These are phyloP conservation scores for Smittium culicis DNA, from an alignment of 371 early-diverging fungal species.

Conservation along the genomic window DNA sequence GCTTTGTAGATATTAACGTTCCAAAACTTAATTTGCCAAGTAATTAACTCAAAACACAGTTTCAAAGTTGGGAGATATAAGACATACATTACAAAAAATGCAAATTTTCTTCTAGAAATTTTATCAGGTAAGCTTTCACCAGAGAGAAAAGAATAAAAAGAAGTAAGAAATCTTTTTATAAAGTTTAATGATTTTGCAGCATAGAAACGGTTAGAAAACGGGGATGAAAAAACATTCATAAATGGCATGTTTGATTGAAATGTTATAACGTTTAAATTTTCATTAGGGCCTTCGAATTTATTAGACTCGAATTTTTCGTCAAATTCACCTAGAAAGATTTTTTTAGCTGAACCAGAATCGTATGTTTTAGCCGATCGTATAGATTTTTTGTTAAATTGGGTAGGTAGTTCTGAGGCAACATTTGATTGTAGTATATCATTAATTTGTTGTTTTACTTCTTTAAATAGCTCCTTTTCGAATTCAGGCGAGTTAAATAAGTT, in stretches of 20 bases:
- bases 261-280: not conserved
- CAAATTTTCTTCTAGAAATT: slow-evolving; percentile 14
- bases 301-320: not conserved
- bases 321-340: not conserved
- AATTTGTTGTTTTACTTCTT: not conserved
- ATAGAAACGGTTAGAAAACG: not conserved
- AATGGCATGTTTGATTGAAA: not conserved
- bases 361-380: not conserved
- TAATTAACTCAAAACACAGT: slow-evolving; percentile 39
- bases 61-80: slow-evolving; percentile 42
- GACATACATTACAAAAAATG: slow-evolving; percentile 37
- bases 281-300: not conserved
- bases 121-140: slow-evolving; percentile 24
- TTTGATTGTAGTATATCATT: not conserved
- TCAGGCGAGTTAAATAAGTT: slow-evolving; percentile 5
- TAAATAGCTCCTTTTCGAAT: not conserved
- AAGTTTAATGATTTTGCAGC: not conserved
- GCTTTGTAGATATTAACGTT: slow-evolving; percentile 27
- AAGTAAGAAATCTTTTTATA: not conserved
- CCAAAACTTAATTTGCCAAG: slow-evolving; percentile 45
- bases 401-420: not conserved
- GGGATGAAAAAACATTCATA: not conserved
- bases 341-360: not conserved
- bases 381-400: not conserved
- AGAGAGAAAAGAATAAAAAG: slow-evolving; percentile 11